Conservation (phyloP, 805 yeast species). For the Lipomyces starkeyi region DNA sequence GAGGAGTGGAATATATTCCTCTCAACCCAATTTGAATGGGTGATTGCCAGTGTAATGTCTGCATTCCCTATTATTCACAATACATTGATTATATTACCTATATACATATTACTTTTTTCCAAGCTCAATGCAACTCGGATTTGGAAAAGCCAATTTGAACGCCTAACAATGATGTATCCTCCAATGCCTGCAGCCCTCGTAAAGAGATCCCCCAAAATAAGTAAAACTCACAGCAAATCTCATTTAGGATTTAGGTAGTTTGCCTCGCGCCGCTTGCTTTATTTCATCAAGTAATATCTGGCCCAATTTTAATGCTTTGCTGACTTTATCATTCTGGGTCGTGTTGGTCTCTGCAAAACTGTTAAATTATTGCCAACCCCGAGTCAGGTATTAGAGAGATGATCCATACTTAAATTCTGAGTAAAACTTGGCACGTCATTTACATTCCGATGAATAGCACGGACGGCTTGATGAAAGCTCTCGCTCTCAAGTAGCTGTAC, state of each 20-base stretch:
- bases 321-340: constrained; percentile 18
- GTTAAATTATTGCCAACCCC: background rate
- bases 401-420: constrained; percentile 21
- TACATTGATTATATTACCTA: background rate
- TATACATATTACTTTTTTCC: background rate
- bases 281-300: constrained; percentile 27
- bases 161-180: background rate
- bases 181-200: background rate
- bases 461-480: constrained; percentile 28
- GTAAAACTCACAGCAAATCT: background rate
- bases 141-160: background rate
- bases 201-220: background rate
- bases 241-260: constrained; percentile 21
- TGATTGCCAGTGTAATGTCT: background rate
- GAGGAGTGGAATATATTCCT: constrained; percentile 1
- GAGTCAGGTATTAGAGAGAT: background rate
- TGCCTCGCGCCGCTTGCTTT: constrained; percentile 28
- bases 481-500: constrained; percentile 28
- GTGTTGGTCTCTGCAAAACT: constrained; percentile 11
- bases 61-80: background rate
- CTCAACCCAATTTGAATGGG: constrained; percentile 13
- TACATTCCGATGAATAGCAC: constrained; percentile 21
- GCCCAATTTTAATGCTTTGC: constrained; percentile 22
- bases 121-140: background rate
- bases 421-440: constrained; percentile 18